Conservation (phyloP, 176 grass and related monocot species). For the Dactylis glomerata region DNA sequence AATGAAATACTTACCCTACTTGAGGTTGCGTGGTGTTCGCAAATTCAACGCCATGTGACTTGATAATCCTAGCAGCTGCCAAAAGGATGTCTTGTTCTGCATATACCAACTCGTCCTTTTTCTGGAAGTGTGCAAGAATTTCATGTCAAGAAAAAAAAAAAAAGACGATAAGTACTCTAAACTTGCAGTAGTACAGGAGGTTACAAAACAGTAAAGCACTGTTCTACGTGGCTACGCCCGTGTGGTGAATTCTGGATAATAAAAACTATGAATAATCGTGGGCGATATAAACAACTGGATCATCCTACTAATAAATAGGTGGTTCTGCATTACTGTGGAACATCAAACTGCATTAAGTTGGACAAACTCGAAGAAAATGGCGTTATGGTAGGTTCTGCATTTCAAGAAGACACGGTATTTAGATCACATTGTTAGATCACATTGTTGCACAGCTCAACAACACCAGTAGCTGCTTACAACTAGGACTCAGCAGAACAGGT, state of each 20-base stretch:
- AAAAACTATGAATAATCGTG: not conserved
- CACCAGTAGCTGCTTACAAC: not conserved
- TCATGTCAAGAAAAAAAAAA: slow-evolving; percentile 12
- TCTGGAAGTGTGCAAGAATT: slow-evolving; percentile 43
- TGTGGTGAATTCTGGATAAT: not conserved
- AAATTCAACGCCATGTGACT: slow-evolving; percentile 60
- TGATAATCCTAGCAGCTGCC: slow-evolving; percentile 70
- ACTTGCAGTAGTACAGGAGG: not conserved
- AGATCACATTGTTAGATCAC: not conserved
- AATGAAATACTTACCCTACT: slow-evolving; percentile 27
- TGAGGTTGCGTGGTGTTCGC: slow-evolving; percentile 37
- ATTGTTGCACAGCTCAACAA: not conserved
- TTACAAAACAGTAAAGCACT: not conserved
- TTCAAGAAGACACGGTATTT: not conserved
- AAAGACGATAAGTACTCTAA: not conserved
- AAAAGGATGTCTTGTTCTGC: slow-evolving; percentile 79
- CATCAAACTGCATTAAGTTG: not conserved
- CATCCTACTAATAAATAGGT: slow-evolving; percentile 14
- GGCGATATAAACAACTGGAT: not conserved
- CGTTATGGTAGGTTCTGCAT: not conserved
- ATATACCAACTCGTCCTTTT: slow-evolving; percentile 60
- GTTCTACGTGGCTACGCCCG: not conserved
- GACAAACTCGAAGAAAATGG: not conserved
- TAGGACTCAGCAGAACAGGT: not conserved
- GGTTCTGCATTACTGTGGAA: not conserved